Conservation (phyloP, 1,284 basidiomycete species). For the Apiotrichum brassicae region DNA sequence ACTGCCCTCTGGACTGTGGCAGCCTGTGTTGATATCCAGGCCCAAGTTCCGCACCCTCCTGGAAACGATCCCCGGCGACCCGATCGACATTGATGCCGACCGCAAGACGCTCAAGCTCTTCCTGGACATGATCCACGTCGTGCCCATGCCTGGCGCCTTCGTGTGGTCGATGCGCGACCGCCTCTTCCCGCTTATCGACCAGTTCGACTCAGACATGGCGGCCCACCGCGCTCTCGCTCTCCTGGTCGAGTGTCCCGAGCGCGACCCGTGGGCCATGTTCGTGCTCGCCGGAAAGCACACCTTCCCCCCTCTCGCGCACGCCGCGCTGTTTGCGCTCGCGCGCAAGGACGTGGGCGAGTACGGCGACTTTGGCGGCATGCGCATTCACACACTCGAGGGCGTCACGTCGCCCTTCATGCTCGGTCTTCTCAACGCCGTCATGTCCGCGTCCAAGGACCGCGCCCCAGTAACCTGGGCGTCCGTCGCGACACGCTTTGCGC, state of each 20-base stretch:
- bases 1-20: too few relatives aligned
- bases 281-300: constrained; percentile 1
- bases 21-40: not conserved
- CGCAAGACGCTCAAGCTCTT: constrained; percentile 14
- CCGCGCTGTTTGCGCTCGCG: constrained; percentile 5
- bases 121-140: constrained; percentile 17
- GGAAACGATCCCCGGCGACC: not conserved
- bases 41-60: constrained; percentile 1
- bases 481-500: not conserved
- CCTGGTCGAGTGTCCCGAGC: constrained; percentile 5
- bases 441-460: not conserved
- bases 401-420: constrained; percentile 11
- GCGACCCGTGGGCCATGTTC: constrained; percentile 12
- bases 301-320: constrained; percentile 5
- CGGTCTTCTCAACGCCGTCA: constrained; percentile 9
- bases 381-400: not conserved
- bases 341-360: not conserved
- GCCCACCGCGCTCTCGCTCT: constrained; percentile 11
- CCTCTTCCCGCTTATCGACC: constrained; percentile 19
- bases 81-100: constrained; percentile 9
- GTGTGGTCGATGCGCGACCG: constrained; percentile 9
- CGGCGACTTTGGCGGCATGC: not conserved
- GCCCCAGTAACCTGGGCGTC: not conserved
- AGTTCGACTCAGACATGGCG: constrained; percentile 4
- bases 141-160: constrained; percentile 9